Conservation (phyloP, 768 basidiomycete species). For the Collybia sordida region DNA sequence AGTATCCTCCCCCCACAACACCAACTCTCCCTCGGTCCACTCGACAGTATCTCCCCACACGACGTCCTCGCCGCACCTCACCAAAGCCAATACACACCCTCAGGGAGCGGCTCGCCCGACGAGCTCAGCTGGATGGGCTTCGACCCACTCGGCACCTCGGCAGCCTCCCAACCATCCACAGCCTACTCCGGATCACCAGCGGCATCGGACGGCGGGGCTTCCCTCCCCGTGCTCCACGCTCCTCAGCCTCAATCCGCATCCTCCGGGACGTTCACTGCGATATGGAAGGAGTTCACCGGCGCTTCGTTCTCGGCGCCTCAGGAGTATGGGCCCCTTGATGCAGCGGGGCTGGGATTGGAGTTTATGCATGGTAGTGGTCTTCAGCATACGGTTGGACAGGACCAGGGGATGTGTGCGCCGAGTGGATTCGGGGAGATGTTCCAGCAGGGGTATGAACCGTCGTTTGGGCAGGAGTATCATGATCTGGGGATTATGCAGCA, state of each 20-base stretch:
- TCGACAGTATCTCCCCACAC: constrained; percentile 25
- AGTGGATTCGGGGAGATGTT: constrained; percentile 8
- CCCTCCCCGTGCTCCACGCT: constrained; percentile 18
- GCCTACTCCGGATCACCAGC: constrained; percentile 17
- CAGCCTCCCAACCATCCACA: constrained; percentile 12
- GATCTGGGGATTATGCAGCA: background rate
- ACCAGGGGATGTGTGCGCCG: background rate
- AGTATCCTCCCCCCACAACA: background rate
- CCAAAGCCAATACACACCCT: constrained; percentile 9
- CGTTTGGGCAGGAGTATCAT: background rate
- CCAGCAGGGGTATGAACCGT: background rate
- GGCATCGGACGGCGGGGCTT: background rate
- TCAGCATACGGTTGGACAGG: background rate
- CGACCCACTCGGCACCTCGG: constrained; percentile 14
- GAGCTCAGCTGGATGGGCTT: constrained; percentile 11
- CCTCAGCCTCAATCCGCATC: constrained; percentile 19
- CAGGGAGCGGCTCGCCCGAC: background rate
- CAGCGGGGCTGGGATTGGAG: too few relatives aligned
- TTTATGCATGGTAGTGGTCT: background rate
- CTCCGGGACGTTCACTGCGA: constrained; percentile 12
- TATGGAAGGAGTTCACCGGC: constrained; percentile 14
- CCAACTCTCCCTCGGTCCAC: constrained; percentile 18
- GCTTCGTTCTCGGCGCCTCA: constrained; percentile 3
- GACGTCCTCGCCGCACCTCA: constrained; percentile 4
- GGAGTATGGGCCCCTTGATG: background rate